A percentile compares a stretch with the other conserved stretches of the same genome.
Conservation (phyloP, 345 rosid species). For the Mercurialis annua region DNA sequence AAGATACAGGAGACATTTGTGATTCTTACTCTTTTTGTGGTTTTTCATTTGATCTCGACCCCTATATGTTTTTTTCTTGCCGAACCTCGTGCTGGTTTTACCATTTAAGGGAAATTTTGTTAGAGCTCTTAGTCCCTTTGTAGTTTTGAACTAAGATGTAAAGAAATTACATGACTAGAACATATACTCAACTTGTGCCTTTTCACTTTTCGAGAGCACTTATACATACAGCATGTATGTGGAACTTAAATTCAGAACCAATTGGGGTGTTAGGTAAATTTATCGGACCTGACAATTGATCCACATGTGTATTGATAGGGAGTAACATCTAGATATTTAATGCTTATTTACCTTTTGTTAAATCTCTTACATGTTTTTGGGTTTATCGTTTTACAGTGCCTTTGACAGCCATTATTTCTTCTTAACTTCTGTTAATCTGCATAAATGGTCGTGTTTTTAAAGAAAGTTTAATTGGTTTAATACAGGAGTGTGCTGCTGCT, state of each 20-base stretch:
- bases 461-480: neutral
- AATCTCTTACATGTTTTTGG: neutral
- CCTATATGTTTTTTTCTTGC: neutral
- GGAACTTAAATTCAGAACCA: too few species aligned
- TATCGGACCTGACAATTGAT: too few species aligned
- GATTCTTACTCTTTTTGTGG: neutral
- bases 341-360: too few species aligned
- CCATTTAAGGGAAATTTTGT: neutral
- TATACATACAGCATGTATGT: neutral
- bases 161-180: neutral
- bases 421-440: neutral
- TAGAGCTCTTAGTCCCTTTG: neutral
- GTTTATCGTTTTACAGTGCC: neutral
- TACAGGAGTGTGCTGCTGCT: conserved; percentile 85
- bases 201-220: neutral
- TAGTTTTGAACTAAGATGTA: neutral
- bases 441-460: neutral
- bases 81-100: neutral
- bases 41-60: neutral
- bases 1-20: conserved; percentile 6
- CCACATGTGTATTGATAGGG: too few species aligned
- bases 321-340: too few species aligned
- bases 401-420: neutral
- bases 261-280: too few species aligned
- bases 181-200: neutral